Percentiles rank a stretch among this genome's conserved stretches.
Conservation (phyloP, 495 filamentous ascomycete genomes). For the Neurospora africana region DNA sequence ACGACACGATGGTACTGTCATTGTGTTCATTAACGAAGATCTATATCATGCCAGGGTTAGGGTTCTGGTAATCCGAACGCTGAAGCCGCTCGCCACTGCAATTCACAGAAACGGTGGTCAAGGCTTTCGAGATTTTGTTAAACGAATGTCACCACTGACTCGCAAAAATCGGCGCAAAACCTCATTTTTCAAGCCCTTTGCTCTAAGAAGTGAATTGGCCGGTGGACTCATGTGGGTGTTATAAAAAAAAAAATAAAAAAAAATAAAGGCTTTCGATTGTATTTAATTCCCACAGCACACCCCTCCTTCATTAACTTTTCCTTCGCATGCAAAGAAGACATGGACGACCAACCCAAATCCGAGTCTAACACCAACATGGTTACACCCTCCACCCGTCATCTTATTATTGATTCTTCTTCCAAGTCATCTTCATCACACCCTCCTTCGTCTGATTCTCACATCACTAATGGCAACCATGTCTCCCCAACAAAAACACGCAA, state of each 20-base stretch:
- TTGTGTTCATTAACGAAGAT: not conserved
- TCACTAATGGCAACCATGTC: not conserved
- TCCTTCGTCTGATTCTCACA: not conserved
- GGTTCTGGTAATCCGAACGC: not conserved
- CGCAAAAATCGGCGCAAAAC: not conserved
- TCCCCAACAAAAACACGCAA: not conserved
- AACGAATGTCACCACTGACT: not conserved
- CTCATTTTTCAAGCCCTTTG: not conserved
- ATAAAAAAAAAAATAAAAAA: too few species aligned
- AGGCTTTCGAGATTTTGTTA: not conserved
- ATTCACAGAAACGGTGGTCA: not conserved
- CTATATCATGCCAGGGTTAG: not conserved
- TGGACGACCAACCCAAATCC: not conserved
- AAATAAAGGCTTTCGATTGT: too few species aligned
- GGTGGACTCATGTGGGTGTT: not conserved
- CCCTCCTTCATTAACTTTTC: not conserved
- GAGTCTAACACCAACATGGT: not conserved
- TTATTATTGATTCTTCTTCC: slow-evolving; percentile 7
- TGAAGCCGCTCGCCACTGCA: not conserved
- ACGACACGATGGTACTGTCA: not conserved
- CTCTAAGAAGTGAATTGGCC: not conserved
- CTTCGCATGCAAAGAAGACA: not conserved
- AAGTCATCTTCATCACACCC: slow-evolving; percentile 3
- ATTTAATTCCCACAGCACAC: too few species aligned
- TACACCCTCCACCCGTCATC: slow-evolving; percentile 14